These are phyloP conservation scores for Zalerion maritima DNA, from an alignment of 495 filamentous ascomycete genomes.

Conservation along the genomic window DNA sequence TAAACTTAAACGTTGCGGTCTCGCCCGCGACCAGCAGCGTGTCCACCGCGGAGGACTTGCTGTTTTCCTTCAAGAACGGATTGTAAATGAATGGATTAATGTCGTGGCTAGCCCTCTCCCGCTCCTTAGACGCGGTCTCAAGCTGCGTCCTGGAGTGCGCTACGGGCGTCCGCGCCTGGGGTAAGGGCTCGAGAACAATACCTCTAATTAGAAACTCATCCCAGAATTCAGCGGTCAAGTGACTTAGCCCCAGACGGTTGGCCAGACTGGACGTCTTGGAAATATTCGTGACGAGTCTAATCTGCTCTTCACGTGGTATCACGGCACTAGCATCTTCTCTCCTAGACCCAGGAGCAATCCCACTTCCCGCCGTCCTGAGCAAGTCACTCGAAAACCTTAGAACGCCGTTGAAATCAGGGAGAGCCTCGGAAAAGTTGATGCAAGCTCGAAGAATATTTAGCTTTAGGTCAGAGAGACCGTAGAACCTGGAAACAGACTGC, in stretches of 20 bases:
- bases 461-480: conserved; percentile 59
- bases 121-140: conserved; percentile 31
- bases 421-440: conserved; percentile 81
- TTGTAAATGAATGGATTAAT: conserved; percentile 89
- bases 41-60: conserved; percentile 39
- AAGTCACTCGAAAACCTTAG: conserved; percentile 73
- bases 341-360: conserved; percentile 54
- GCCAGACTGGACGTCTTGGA: conserved; percentile 65
- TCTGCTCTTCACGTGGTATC: conserved; percentile 69
- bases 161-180: conserved; percentile 40
- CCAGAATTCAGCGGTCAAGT: conserved; percentile 79
- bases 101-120: conserved; percentile 36
- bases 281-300: conserved; percentile 66
- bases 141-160: conserved; percentile 59
- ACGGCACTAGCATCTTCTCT: conserved; percentile 45
- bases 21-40: conserved; percentile 63
- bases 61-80: conserved; percentile 59
- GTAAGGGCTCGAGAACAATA: conserved; percentile 46
- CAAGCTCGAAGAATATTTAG: conserved; percentile 70
- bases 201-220: conserved; percentile 86
- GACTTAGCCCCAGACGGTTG: conserved; percentile 51
- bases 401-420: conserved; percentile 83
- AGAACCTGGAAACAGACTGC: conserved; percentile 39
- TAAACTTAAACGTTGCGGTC: conserved; percentile 57
- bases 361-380: conserved; percentile 64